Conservation (phyloP, 768 basidiomycete species). For the Hypsizygus marmoreus region DNA sequence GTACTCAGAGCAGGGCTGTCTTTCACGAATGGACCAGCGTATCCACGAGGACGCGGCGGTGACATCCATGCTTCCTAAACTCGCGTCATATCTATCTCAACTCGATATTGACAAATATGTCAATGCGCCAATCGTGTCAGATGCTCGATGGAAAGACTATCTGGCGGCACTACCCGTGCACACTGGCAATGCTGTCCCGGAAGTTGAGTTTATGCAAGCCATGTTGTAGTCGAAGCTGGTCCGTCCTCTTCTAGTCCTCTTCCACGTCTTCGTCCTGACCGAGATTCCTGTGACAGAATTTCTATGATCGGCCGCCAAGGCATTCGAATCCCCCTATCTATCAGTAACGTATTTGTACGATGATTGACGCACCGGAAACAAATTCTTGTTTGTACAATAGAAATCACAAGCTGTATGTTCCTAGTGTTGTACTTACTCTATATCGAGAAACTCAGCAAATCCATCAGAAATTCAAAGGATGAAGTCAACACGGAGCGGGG, state of each 20-base stretch:
- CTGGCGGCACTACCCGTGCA: conserved; percentile 39
- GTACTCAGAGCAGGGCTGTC: conserved; percentile 55
- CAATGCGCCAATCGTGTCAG: conserved; percentile 55
- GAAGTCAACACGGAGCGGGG: not conserved
- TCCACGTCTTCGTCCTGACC: conserved; percentile 2
- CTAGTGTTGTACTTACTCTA: not conserved
- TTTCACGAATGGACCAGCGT: conserved; percentile 51
- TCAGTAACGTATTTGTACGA: conserved; percentile 11
- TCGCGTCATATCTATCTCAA: conserved; percentile 41
- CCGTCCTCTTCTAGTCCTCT: not conserved
- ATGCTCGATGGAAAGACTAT: conserved; percentile 51
- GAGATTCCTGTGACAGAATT: not conserved
- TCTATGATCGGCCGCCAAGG: not conserved
- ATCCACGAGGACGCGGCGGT: conserved; percentile 49
- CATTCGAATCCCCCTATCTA: conserved; percentile 9
- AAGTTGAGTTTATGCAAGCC: conserved; percentile 41
- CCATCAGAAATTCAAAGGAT: conserved; percentile 12
- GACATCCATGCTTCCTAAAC: conserved; percentile 42
- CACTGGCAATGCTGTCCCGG: conserved; percentile 41
- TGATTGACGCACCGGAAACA: too few relatives aligned
- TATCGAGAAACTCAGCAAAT: not conserved
- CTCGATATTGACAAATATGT: conserved; percentile 53
- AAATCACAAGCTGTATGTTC: not conserved
- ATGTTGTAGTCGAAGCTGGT: conserved; percentile 34
- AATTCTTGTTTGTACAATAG: conserved; percentile 1